These are phyloP conservation scores for Erodium moschatum DNA, from an alignment of 441 rosid species.

Conservation along the genomic window DNA sequence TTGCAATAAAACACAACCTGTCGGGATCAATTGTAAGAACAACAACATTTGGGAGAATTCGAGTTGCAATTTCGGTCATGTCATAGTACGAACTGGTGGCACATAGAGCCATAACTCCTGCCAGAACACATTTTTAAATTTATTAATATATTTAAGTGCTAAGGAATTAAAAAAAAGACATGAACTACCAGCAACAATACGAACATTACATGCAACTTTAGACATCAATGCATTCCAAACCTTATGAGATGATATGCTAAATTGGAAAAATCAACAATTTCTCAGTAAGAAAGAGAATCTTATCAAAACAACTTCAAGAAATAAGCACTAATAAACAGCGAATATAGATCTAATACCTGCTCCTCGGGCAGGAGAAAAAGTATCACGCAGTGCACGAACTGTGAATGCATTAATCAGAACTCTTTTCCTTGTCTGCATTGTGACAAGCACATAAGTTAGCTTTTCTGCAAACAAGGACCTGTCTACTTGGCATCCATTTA, in stretches of 20 bases:
- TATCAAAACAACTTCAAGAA: conserved; percentile 6
- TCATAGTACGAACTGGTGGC: conserved; percentile 93
- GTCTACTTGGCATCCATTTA: conserved; percentile 3
- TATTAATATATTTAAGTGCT: conserved; percentile 12
- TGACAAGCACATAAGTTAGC: conserved; percentile 22
- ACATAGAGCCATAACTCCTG: conserved; percentile 95
- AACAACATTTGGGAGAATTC: conserved; percentile 84
- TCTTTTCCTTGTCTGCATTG: conserved; percentile 85
- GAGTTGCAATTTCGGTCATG: conserved; percentile 75
- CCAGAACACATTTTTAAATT: conserved; percentile 18
- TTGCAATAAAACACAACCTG: conserved; percentile 41
- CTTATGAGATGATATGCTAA: background rate
- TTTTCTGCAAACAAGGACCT: conserved; percentile 18
- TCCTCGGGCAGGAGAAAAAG: conserved; percentile 96
- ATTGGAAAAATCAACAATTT: too few relatives aligned
- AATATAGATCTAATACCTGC: conserved; percentile 57
- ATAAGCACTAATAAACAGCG: background rate
- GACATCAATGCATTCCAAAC: conserved; percentile 9
- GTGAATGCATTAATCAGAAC: conserved; percentile 97
- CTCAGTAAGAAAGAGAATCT: background rate
- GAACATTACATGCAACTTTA: background rate
- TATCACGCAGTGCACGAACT: conserved; percentile 92
- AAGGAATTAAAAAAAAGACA: conserved; percentile 7
- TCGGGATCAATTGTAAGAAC: conserved; percentile 87
- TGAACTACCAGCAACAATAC: conserved; percentile 11